A percentile compares a stretch with the other conserved stretches of the same genome.
Evolutionary conservation across 768 basidiomycete species (phyloP).

Genomic region (Lactarius vividus): DNA sequence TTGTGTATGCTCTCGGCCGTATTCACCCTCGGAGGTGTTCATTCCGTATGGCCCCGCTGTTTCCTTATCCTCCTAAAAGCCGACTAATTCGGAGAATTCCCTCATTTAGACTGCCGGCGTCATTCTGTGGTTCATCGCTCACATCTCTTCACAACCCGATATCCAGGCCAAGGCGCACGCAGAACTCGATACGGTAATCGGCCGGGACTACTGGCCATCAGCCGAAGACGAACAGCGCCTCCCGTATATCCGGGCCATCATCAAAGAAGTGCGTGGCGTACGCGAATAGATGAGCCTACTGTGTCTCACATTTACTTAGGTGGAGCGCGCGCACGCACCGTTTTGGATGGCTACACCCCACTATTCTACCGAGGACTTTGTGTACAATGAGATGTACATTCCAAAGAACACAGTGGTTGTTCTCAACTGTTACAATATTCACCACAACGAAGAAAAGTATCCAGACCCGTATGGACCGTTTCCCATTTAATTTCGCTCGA

Average conservation of each 20-base stretch:
- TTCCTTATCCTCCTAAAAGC: not conserved
- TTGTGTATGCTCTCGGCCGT: conserved; percentile 37
- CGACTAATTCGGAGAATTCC: not conserved
- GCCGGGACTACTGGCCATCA: conserved; percentile 30
- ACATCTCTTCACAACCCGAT: conserved; percentile 31
- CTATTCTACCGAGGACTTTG: conserved; percentile 33
- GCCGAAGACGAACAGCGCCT: conserved; percentile 31
- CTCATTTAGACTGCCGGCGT: conserved; percentile 35
- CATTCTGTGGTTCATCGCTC: conserved; percentile 36
- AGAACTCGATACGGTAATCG: conserved; percentile 32
- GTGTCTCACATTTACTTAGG: conserved; percentile 18
- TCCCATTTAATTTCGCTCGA: conserved; percentile 14
- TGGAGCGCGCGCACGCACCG: conserved; percentile 30
- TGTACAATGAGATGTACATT: conserved; percentile 34
- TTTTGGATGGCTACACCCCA: conserved; percentile 36
- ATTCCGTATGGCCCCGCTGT: conserved; percentile 28
- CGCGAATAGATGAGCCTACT: not conserved
- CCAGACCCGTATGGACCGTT: conserved; percentile 39
- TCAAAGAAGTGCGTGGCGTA: conserved; percentile 30
- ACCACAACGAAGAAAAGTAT: conserved; percentile 37
- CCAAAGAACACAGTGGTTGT: conserved; percentile 34
- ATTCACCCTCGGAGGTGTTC: conserved; percentile 38
- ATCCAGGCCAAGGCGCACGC: conserved; percentile 32
- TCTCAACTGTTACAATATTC: conserved; percentile 32
- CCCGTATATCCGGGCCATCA: conserved; percentile 33